A percentile compares a stretch with the other conserved stretches of the same genome.
phyloP scores from a whole-genome alignment of 345 rosid species.

The Hibiscus tridactylites region DNA sequence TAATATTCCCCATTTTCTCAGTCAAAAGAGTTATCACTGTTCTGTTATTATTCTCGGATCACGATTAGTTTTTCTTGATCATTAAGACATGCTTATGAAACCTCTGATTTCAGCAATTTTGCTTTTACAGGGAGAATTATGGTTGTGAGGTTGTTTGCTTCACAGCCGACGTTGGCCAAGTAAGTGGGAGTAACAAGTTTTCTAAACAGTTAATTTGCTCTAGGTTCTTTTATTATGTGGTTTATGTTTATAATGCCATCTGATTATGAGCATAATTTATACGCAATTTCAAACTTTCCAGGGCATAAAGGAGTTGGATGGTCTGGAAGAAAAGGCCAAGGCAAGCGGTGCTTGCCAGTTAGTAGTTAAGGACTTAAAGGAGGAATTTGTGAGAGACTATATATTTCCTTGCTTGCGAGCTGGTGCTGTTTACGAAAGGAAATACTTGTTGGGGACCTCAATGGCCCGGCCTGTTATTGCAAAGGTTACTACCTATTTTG shows the following conservation, averaged over 20 bases:
- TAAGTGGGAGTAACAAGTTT: conserved; percentile 18
- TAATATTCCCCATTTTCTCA: neutral
- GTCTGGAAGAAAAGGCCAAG: conserved; percentile 86
- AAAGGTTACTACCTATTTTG: conserved; percentile 35
- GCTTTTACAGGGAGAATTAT: conserved; percentile 66
- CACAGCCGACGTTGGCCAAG: conserved; percentile 99
- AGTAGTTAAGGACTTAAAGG: conserved; percentile 80
- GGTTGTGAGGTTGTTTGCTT: conserved; percentile 99
- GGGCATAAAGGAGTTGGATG: conserved; percentile 87
- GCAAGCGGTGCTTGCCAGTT: conserved; percentile 95
- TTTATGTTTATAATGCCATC: neutral
- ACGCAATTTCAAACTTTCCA: conserved; percentile 20
- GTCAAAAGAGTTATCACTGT: neutral
- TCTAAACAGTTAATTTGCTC: neutral
- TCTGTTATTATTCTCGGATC: neutral
- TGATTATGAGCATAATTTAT: neutral
- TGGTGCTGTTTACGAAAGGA: conserved; percentile 91
- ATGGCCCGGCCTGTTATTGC: conserved; percentile 99
- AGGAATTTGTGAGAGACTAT: conserved; percentile 86
- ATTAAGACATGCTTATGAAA: neutral
- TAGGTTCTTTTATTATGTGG: neutral
- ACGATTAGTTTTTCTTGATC: neutral
- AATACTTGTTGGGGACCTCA: conserved; percentile 92
- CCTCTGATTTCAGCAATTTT: conserved; percentile 4
- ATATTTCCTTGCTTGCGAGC: conserved; percentile 88